Evolutionary conservation across 1,139 yeast species (phyloP).

Genomic region (Diutina rugosa): DNA sequence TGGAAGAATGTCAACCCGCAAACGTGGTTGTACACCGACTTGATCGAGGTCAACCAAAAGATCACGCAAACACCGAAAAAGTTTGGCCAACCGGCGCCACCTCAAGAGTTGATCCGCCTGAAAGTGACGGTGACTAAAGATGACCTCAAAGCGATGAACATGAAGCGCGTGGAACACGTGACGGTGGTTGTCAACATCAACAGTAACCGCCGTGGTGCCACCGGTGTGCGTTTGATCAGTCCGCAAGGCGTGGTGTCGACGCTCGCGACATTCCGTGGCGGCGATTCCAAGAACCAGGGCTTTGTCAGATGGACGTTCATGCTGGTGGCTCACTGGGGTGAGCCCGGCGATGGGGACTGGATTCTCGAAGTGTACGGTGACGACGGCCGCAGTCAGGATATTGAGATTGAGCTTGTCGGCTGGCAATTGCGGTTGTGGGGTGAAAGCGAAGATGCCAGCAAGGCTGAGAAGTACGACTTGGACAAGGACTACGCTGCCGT

Average conservation of each 20-base stretch:
- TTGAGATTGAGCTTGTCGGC: constrained; percentile 24
- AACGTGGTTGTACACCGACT: constrained; percentile 58
- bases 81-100: constrained; percentile 7
- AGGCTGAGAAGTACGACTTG: constrained; percentile 37
- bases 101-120: constrained; percentile 21
- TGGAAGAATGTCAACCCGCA: constrained; percentile 89
- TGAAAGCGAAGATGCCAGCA: constrained; percentile 49
- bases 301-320: constrained; percentile 82
- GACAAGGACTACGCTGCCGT: constrained; percentile 24
- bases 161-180: constrained; percentile 74
- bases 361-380: constrained; percentile 40
- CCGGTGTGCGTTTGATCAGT: constrained; percentile 52
- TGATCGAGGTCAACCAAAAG: constrained; percentile 16
- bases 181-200: constrained; percentile 67
- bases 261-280: constrained; percentile 57
- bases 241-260: constrained; percentile 68
- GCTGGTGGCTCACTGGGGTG: constrained; percentile 99
- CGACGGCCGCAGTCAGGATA: constrained; percentile 22
- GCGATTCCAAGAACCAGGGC: constrained; percentile 48
- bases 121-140: constrained; percentile 34
- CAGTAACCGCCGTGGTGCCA: constrained; percentile 56
- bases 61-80: constrained; percentile 10
- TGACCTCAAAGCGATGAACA: constrained; percentile 40
- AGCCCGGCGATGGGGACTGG: constrained; percentile 76
- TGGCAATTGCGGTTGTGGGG: constrained; percentile 86